Base-by-base conservation (phyloP, 192 early-diverging fungal genomes). In the Chytriomyces confervae region DNA sequence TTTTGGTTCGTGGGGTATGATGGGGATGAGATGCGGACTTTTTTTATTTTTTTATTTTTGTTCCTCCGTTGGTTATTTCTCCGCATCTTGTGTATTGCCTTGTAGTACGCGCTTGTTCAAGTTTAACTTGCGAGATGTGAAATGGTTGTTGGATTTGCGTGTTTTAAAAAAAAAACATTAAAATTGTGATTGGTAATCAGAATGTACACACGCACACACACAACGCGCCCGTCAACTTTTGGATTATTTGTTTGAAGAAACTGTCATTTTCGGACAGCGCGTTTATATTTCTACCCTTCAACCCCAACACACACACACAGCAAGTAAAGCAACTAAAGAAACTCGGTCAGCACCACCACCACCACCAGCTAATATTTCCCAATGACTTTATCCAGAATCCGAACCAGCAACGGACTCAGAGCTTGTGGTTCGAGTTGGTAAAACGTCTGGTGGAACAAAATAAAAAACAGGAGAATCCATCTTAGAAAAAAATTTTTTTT, bases 351-450 rank as follows among this genome's bases (percentile, higher is more conserved):
- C 51, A 18, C 0, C 51, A 57, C 16, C 53, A 57, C 13, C 16
- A 48, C 29, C 10, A 48, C 7, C 2, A 36, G 29, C 29, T 73
- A 86, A 63, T 82, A 81, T 45, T 67, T 65, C 11, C 84, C 86
- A 64, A 88, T 62, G 20, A 86, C 72, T n/a, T 80, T 79, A 5
- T 82, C 64, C 76, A 88, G 71, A 0, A 88, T 66, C 63, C 83
- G 86, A 76, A 81, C 85, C 50, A 88, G 50, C 13, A 88, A 71
- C 6, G 76, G 50, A 50, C 77, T 77, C 68, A 88, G 66, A 5
- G 67, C 70, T 16, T 83, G 45, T 45, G 87, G 84, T 72, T 88
- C 87, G 44, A 60, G 51, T 66, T 85, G 83, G 46, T 86, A 86
- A 7, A 86, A 51, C 5, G 71, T 69, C 63, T 65, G 63, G 18